A percentile compares a stretch with the other conserved stretches of the same genome.
Conservation (phyloP, 345 rosid species). For the Ailanthus altissimus region DNA sequence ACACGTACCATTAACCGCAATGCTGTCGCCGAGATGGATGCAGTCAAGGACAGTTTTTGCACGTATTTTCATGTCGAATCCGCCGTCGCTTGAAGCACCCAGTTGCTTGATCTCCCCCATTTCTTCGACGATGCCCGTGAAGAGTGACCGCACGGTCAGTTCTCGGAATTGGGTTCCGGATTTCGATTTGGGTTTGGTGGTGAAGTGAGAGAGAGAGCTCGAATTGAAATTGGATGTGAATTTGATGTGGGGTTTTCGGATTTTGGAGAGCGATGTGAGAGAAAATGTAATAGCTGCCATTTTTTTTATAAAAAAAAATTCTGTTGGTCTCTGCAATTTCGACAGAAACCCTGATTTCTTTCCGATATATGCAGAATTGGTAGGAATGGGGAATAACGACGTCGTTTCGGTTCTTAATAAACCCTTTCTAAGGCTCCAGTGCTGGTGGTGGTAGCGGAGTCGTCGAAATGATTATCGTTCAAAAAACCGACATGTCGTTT, state of each 20-base stretch:
- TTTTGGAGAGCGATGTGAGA: conserved; percentile 13
- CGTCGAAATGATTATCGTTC: background rate
- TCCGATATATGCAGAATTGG: too few species aligned
- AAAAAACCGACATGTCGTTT: background rate
- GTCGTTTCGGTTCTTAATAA: too few species aligned
- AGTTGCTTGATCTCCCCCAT: conserved; percentile 62
- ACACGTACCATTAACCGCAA: conserved; percentile 86
- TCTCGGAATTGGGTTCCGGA: conserved; percentile 20
- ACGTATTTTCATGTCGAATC: conserved; percentile 59
- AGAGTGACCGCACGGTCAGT: conserved; percentile 48
- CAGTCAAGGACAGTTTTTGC: conserved; percentile 67
- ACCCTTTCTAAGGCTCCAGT: too few species aligned
- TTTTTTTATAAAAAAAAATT: too few species aligned
- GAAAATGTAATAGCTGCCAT: conserved; percentile 28
- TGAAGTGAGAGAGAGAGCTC: conserved; percentile 34
- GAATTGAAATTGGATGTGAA: conserved; percentile 26
- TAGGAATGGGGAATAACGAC: background rate
- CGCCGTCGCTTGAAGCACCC: conserved; percentile 59
- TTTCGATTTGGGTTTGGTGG: conserved; percentile 21
- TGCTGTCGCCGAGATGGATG: conserved; percentile 80
- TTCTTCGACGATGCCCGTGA: conserved; percentile 91
- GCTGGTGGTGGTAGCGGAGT: background rate
- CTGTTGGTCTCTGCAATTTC: background rate
- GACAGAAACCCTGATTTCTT: background rate
- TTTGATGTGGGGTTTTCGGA: conserved; percentile 29